phyloP scores from a whole-genome alignment of 768 basidiomycete species.

The Chalciporus pseudorubinellus region DNA sequence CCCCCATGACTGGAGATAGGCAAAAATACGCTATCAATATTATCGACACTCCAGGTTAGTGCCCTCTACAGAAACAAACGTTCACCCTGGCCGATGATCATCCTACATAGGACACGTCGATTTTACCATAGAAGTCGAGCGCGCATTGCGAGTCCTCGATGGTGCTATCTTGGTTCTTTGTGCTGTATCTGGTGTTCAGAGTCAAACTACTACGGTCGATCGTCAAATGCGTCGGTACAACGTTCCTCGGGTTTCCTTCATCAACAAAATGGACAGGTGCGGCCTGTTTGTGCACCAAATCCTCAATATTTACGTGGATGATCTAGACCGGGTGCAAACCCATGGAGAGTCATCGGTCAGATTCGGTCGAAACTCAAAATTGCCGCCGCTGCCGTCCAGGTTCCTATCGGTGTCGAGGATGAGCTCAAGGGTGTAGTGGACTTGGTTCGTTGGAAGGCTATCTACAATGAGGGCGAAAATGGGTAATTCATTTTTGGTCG shows the following conservation, averaged over 20 bases:
- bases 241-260: conserved; percentile 92
- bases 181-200: conserved; percentile 95
- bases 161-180: conserved; percentile 96
- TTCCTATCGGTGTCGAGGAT: conserved; percentile 90
- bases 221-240: conserved; percentile 97
- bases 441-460: conserved; percentile 88
- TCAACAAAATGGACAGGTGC: conserved; percentile 99
- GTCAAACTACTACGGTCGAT: conserved; percentile 98
- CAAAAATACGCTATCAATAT: conserved; percentile 96
- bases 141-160: conserved; percentile 92
- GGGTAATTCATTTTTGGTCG: conserved; percentile 57
- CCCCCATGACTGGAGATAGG: conserved; percentile 57
- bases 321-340: conserved; percentile 91
- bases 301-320: neutral
- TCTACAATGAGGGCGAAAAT: conserved; percentile 93
- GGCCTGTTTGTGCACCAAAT: neutral
- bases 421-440: conserved; percentile 91
- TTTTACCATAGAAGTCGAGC: conserved; percentile 98
- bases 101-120: conserved; percentile 86
- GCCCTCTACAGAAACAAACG: neutral
- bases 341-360: no score
- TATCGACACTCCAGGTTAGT: conserved; percentile 91
- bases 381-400: conserved; percentile 90
- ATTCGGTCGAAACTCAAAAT: conserved; percentile 90
- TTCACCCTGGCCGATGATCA: neutral